Evolutionary conservation across 2,329 filamentous ascomycete species (phyloP).

Genomic region (Diaporthe longicolla): DNA sequence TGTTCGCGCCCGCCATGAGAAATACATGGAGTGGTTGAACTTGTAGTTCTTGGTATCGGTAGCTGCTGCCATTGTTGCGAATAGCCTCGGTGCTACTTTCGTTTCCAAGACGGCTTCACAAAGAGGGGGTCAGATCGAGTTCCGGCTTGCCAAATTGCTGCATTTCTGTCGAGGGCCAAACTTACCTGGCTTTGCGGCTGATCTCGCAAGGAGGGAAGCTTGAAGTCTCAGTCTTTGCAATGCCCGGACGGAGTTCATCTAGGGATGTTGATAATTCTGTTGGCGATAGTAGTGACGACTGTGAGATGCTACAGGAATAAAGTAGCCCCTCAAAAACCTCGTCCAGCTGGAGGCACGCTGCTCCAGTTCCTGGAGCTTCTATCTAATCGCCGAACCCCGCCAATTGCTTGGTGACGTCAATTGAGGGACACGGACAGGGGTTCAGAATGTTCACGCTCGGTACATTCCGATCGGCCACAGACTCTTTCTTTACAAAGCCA

Average conservation of each 20-base stretch:
- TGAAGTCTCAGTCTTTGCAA: slow-evolving; percentile 49
- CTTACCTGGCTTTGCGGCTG: slow-evolving; percentile 38
- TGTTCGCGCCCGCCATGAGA: not conserved
- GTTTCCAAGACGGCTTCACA: slow-evolving; percentile 37
- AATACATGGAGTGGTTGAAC: slow-evolving; percentile 88
- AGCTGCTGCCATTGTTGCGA: slow-evolving; percentile 73
- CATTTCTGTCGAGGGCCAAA: too few relatives aligned
- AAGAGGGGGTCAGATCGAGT: slow-evolving; percentile 20
- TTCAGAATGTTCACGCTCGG: not conserved
- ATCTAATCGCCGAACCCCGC: slow-evolving; percentile 30
- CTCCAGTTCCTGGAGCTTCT: slow-evolving; percentile 1
- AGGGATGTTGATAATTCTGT: not conserved
- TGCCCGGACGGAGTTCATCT: slow-evolving; percentile 51
- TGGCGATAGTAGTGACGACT: not conserved
- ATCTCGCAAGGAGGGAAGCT: slow-evolving; percentile 47
- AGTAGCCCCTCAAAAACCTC: not conserved
- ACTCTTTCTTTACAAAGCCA: not conserved
- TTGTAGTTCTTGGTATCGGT: slow-evolving; percentile 86
- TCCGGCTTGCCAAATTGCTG: not conserved
- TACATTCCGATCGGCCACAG: not conserved
- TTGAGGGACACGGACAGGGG: slow-evolving; percentile 9
- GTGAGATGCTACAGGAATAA: not conserved
- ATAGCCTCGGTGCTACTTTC: slow-evolving; percentile 45
- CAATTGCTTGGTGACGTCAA: slow-evolving; percentile 22
- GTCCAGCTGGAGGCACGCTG: not conserved